Base-by-base conservation (phyloP, 345 rosid species). In the Eucalyptus erythrocorys region DNA sequence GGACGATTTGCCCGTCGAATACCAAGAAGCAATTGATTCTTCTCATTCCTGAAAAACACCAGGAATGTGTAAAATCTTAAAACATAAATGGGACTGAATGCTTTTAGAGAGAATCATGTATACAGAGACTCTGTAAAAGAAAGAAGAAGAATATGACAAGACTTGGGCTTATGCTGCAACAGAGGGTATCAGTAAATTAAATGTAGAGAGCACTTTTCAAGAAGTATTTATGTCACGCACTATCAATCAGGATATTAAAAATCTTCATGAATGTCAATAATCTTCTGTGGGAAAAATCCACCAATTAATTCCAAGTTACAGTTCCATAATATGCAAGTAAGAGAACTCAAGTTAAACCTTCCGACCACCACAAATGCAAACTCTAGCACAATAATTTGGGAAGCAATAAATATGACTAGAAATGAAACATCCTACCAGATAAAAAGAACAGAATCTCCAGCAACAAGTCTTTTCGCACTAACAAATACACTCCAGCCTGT, bases 401-500 rank as follows among this genome's bases (percentile, higher is more conserved):
- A 37, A 55, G 34, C 84, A 68, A 66, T 10, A 61, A 76, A 76
- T 37, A 76, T 76, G 84, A 76, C 34, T 48, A 48, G 49, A 5
- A 66, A 85, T 22, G 27, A 48, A n/a, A 5, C 43, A 13, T 86
- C 86, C 40, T 87, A 93, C 91, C 94, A 92, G 89, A 93, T 92
- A 88, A 93, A 93, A 87, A 93, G 90, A 51, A 93, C 94, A 53
- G 95, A 93, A 86, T 93, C 95, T 80, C 95, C 94, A 47, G 95
- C 95, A 86, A 93, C 87, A 50, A 93, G 95, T 86, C 94, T 91
- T 89, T 93, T 93, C 40, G 95, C 94, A 88, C 95, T 92, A 51
- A 93, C 95, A 89, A 93, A 93, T 51, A 93, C 94, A 87, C 94
- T 93, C 94, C 94, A 93, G 47, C 94, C 94, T 64, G 94, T 93